Evolutionary conservation across 2,329 filamentous ascomycete species (phyloP), one percentile per base, ranked within the genome.

Genomic region (Xylaria sp.): DNA sequence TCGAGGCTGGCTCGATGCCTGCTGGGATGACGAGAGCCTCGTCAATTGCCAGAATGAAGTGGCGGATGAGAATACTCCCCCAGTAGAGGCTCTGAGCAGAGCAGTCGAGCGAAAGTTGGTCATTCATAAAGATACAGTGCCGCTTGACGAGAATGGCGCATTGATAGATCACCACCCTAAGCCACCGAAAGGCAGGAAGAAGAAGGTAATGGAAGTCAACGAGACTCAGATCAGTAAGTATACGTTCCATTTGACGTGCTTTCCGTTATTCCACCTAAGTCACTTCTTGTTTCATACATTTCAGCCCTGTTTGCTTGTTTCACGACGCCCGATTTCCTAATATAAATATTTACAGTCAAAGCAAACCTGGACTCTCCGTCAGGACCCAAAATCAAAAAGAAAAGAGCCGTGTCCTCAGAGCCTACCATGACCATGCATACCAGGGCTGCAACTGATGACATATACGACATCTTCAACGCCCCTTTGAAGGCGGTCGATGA

Each of bases 361-460:
- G 92, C 94, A 66, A 98, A 98, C 75, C 84, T 98, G 64, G 93
- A 96, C 76, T 98, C 95, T 1, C 95, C 94, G 0, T 92, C 92
- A 0, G 89, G 90, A n/a, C 90, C 90, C 3, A 98, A 97, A 80
- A 86, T 95, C 65, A 92, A 91, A 72, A 93, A 93, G 80, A 96
- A 92, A 79, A 90, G 90, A 64, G 75, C 69, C 44, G 73, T 74
- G 2, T 82, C 86, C 1, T 84, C 87, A 61, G 95, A 98, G 80
- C 93, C 94, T n/a, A 99, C 96, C 1, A 98, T 99, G 94, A 99
- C 96, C 0, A 89, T 99, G 73, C 94, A 98, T 78, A 99, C 96
- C 13, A 93, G 89, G 75, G 95, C 96, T 73, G 96, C 96, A 4
- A 98, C 95, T 71, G 94, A 98, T 75, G 96, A 99, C 75, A 98